phyloP scores from a whole-genome alignment of 2,329 filamentous ascomycete genomes.

The Botrytis hyacinthi region DNA sequence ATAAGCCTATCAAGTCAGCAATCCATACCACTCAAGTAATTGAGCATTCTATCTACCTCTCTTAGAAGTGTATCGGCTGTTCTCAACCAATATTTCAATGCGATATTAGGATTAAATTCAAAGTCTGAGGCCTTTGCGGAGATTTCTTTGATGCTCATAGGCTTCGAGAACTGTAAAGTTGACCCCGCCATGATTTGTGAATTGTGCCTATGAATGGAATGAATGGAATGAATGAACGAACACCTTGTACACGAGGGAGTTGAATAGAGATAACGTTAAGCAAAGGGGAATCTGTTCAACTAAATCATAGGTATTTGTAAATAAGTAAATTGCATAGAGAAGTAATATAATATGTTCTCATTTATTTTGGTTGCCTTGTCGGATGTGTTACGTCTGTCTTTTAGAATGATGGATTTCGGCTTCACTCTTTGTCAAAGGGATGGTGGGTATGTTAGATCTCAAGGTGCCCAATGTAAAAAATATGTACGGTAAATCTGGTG shows the following conservation, averaged over 20 bases:
- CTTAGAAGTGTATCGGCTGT: constrained; percentile 76
- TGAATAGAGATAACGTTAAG: not conserved
- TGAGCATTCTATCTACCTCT: constrained; percentile 57
- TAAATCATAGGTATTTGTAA: not conserved
- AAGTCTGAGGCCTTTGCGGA: constrained; percentile 73
- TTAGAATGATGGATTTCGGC: not conserved
- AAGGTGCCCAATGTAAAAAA: constrained; percentile 1
- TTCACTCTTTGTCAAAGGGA: not conserved
- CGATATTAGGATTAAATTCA: constrained; percentile 73
- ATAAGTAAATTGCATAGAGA: not conserved
- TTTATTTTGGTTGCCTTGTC: constrained; percentile 3
- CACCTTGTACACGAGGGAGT: not conserved
- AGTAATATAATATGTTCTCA: not conserved
- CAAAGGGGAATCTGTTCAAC: not conserved
- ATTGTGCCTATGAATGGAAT: not conserved
- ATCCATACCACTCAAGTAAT: not conserved
- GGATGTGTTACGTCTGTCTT: not conserved
- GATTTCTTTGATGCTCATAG: constrained; percentile 75
- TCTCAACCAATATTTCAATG: constrained; percentile 77
- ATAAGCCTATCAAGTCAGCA: constrained; percentile 57
- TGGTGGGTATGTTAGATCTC: constrained; percentile 1
- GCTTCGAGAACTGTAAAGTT: constrained; percentile 41
- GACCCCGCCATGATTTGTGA: constrained; percentile 36
- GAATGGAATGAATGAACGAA: not conserved
- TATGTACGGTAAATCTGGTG: not conserved